Conservation (phyloP, 331 rosid genomes). For the Arachis monticola region DNA sequence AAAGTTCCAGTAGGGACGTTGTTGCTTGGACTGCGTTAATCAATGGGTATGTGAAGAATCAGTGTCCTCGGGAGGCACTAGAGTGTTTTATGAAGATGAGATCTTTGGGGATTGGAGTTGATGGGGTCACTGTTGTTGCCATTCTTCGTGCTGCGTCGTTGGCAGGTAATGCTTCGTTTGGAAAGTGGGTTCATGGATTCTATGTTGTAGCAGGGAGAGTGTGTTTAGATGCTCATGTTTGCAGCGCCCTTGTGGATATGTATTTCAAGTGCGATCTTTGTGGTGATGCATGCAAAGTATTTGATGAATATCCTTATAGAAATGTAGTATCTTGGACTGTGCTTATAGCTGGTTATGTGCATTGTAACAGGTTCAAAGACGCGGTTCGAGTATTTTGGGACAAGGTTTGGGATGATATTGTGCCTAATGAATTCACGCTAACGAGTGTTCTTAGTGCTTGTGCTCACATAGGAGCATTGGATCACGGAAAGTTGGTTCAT, state of each 20-base stretch:
- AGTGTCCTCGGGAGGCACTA: conserved; percentile 33
- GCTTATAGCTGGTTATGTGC: conserved; percentile 57
- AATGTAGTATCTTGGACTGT: conserved; percentile 58
- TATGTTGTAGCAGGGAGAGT: conserved; percentile 47
- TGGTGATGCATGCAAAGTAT: conserved; percentile 42
- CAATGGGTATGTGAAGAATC: conserved; percentile 45
- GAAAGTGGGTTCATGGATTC: conserved; percentile 53
- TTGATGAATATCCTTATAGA: conserved; percentile 43
- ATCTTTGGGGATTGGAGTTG: conserved; percentile 13
- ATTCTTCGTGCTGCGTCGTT: conserved; percentile 44
- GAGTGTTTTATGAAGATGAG: conserved; percentile 48
- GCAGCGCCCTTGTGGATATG: conserved; percentile 49
- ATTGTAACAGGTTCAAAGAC: conserved; percentile 40
- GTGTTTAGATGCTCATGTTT: conserved; percentile 42
- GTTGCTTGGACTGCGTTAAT: conserved; percentile 55
- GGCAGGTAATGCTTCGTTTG: conserved; percentile 41
- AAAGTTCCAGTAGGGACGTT: conserved; percentile 33
- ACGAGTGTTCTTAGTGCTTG: conserved; percentile 51
- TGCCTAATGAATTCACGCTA: conserved; percentile 50
- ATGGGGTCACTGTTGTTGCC: conserved; percentile 40
- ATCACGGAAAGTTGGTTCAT: conserved; percentile 56
- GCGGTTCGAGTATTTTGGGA: conserved; percentile 46
- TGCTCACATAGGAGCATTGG: conserved; percentile 51
- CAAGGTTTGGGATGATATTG: conserved; percentile 39
- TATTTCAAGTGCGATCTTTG: conserved; percentile 43